Conservation (phyloP, 169 alveolate species). For the Cryptosporidium felis region DNA sequence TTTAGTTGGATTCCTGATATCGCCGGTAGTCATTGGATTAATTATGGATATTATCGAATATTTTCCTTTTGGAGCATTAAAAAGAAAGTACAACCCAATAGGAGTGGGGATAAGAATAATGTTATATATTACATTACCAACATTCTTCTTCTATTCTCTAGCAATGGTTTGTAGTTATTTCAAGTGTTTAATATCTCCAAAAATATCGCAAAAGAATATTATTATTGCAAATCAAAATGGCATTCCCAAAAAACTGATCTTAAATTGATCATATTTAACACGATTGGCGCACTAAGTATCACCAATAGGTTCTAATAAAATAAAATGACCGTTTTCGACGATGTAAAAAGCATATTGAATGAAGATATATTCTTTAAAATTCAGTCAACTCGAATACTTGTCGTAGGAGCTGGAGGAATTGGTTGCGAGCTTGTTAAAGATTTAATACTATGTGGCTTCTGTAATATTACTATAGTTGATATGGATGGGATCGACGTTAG, state of each 20-base stretch:
- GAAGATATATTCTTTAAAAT: constrained; percentile 72
- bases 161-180: constrained; percentile 44
- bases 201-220: constrained; percentile 30
- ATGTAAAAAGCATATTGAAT: constrained; percentile 71
- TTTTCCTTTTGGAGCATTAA: constrained; percentile 65
- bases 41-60: constrained; percentile 62
- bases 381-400: constrained; percentile 79
- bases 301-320: constrained; percentile 14
- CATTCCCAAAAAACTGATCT: constrained; percentile 39
- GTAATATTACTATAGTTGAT: constrained; percentile 92
- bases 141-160: constrained; percentile 32
- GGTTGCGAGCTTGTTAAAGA: constrained; percentile 98
- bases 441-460: constrained; percentile 91
- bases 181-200: constrained; percentile 11
- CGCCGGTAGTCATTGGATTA: constrained; percentile 56
- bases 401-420: constrained; percentile 98
- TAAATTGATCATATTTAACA: background rate
- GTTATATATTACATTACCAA: constrained; percentile 36
- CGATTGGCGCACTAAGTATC: constrained; percentile 7
- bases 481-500: constrained; percentile 95
- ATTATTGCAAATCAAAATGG: constrained; percentile 53
- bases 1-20: constrained; percentile 37
- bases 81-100: constrained; percentile 46
- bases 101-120: constrained; percentile 30
- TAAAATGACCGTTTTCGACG: constrained; percentile 4